Conservation (phyloP, 1,139 yeast genomes). For the Nakaseomyces nivariensis region DNA sequence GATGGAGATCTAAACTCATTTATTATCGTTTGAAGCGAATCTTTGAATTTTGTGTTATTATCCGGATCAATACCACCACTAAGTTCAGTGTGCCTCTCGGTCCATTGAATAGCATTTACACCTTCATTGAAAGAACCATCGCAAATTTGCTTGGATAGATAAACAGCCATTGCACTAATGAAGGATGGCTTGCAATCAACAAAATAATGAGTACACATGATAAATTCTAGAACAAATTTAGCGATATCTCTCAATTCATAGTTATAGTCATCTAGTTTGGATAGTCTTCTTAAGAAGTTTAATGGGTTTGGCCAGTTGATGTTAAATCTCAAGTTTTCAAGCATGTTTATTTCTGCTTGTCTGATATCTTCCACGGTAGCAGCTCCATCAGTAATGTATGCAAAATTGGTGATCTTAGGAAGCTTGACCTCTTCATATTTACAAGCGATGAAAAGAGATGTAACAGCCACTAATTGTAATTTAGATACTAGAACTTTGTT, state of each 20-base stretch:
- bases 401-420: conserved; percentile 84
- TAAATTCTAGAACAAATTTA: conserved; percentile 73
- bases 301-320: conserved; percentile 88
- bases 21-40: neutral
- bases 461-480: conserved; percentile 81
- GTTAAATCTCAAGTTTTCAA: conserved; percentile 67
- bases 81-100: conserved; percentile 70
- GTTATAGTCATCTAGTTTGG: conserved; percentile 90
- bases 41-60: neutral
- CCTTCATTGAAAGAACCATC: conserved; percentile 35
- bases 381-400: conserved; percentile 78
- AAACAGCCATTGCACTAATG: conserved; percentile 67
- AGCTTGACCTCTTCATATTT: conserved; percentile 92
- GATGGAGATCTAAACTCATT: conserved; percentile 14
- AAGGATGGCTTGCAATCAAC: conserved; percentile 71
- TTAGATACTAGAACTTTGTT: conserved; percentile 70
- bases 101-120: conserved; percentile 42
- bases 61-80: conserved; percentile 53
- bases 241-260: conserved; percentile 83
- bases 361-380: conserved; percentile 77
- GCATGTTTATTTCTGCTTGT: conserved; percentile 74
- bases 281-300: conserved; percentile 83
- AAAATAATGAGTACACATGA: conserved; percentile 70
- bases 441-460: conserved; percentile 82
- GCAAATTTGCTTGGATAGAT: conserved; percentile 3